Evolutionary conservation across 73 alveolate genomes (phyloP).

Genomic region (Uronychia binucleata): DNA sequence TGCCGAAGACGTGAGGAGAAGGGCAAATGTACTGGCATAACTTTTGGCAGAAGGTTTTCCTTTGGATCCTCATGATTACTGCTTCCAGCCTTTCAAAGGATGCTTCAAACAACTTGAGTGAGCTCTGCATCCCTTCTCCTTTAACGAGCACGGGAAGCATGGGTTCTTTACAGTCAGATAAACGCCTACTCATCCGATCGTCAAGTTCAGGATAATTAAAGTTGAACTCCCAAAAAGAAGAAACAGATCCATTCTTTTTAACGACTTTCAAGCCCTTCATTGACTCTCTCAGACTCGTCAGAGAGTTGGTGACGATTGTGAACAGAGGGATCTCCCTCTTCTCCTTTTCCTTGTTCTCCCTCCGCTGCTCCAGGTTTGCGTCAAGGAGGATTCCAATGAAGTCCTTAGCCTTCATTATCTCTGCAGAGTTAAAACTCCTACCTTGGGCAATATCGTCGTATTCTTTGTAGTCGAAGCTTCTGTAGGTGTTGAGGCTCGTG

Average conservation of each 20-base stretch:
- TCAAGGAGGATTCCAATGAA: constrained; percentile 11
- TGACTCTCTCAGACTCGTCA: not conserved
- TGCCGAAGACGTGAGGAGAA: constrained; percentile 17
- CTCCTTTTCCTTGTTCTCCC: not conserved
- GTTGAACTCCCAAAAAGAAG: not conserved
- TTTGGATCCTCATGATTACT: not conserved
- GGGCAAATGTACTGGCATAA: not conserved
- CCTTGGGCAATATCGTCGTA: not conserved
- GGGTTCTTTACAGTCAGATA: not conserved
- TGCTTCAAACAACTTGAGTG: constrained; percentile 1
- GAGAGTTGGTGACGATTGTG: not conserved
- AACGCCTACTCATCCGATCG: not conserved
- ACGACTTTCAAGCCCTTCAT: not conserved
- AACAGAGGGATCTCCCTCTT: not conserved
- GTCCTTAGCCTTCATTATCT: not conserved
- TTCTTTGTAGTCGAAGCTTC: not conserved
- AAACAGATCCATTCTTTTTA: not conserved
- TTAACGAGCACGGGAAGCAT: not conserved
- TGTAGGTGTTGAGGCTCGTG: not conserved
- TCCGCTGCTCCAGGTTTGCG: constrained; percentile 9
- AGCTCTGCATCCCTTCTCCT: not conserved
- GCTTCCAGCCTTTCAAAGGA: not conserved
- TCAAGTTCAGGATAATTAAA: not conserved
- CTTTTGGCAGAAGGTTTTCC: constrained; percentile 1
- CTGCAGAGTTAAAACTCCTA: not conserved